Evolutionary conservation across 192 early-diverging fungal genomes (phyloP), one percentile per base, ranked within the genome.

Genomic region (Coemansia furcata): DNA sequence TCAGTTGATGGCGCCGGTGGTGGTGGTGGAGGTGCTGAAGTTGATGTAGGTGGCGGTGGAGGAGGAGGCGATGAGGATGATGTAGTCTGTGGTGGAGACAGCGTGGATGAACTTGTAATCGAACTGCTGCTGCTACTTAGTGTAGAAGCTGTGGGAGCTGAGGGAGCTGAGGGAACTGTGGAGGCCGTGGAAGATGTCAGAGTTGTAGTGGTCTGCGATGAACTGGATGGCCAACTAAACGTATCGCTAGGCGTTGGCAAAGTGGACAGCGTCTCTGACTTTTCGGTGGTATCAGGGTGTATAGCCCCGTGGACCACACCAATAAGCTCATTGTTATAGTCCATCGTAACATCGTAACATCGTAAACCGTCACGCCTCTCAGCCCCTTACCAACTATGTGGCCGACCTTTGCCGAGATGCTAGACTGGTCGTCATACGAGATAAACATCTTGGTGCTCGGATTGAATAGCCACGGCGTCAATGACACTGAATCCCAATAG

Each of bases 351-450:
- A 29, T 69, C 71, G 67, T 66, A 11, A 78, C 49, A 29, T 72
- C 71, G 78, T 88, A 90, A 11, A 87, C 69, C 75, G 89, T 85
- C 14, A 91, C 80, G 68, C 91, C 91, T 6, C 72, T 78, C 42
- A 94, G 71, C 3, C 81, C 84, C 10, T 78, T 70, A 0, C 61
- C 72, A 3, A 78, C 65, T 19, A 84, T 86, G 68, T 83, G 85
- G 6, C 80, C 65, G 6, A 86, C 77, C 67, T 94, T 94, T 60
- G 80, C 77, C 8, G 75, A 60, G 10, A 94, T 49, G 19, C 89
- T 91, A 14, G 77, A 54, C 23, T 84, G 77, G 64, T 94, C 92
- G 69, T 94, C 92, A 68, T 94, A 94, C 1, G 90, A 90, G 40
- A 94, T 86, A 64, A 86, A 94, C 12, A 76, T 74, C 39, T 89